These are phyloP conservation scores for Cordyceps cicadae DNA, from an alignment of 2,329 filamentous ascomycete genomes.

Conservation along the genomic window DNA sequence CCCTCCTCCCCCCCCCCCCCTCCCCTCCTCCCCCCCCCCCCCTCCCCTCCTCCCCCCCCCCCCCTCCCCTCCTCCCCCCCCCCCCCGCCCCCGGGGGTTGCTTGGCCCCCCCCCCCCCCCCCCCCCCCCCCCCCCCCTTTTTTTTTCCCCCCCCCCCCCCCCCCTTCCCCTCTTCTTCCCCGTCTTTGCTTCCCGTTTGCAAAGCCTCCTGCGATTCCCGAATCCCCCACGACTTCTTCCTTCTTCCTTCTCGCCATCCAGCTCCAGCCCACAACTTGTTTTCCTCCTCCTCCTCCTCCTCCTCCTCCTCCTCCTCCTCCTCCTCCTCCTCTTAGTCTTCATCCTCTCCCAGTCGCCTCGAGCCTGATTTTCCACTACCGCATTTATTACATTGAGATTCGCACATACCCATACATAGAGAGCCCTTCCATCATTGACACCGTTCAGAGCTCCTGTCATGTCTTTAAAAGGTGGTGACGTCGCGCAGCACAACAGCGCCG, in stretches of 20 bases:
- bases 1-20: no score
- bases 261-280: background rate
- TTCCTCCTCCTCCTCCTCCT: background rate
- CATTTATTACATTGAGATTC: background rate
- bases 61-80: no score
- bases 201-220: background rate
- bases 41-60: no score
- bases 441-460: slow-evolving; percentile 22
- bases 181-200: background rate
- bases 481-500: slow-evolving; percentile 65
- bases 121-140: no score
- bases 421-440: background rate
- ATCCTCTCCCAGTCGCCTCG: background rate
- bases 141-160: no score
- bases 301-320: background rate
- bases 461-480: slow-evolving; percentile 44
- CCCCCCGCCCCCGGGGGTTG: background rate
- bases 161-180: background rate
- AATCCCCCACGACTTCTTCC: background rate
- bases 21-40: no score
- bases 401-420: background rate
- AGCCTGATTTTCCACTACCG: background rate
- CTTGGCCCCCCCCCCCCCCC: no score
- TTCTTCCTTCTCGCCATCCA: no score
- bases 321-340: background rate